Evolutionary conservation across 2,329 filamentous ascomycete species (phyloP), one percentile per base, ranked within the genome.

Genomic region (Cladosporium sp.): DNA sequence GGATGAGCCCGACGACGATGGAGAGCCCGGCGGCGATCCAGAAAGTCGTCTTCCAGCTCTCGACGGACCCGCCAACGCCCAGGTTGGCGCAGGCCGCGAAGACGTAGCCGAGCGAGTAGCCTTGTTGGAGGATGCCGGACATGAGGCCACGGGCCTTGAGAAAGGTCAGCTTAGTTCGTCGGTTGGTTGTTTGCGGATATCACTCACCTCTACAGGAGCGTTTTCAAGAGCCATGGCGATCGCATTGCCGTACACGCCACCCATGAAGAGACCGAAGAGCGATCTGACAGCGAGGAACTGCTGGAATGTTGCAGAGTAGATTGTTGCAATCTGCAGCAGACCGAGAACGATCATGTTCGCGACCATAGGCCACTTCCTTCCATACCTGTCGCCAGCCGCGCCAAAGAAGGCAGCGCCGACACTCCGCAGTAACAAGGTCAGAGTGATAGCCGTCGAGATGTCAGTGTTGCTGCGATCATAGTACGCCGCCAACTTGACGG

Each of bases 91-190:
- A 86, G 2, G 87, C 87, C 5, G 88, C 88, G 57, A 89, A 77
- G 38, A 93, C 82, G 63, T 92, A 92, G 32, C 88, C 88, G 58
- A 90, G 79, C 0, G 85, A 85, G 66, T 90, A 91, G 4, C 50
- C 89, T 68, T 90, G 87, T 63, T 93, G 89, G 14, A 92, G 72
- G 46, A 93, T 86, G 50, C 88, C 89, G 11, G 84, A 88, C 80
- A 93, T 87, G 35, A 93, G 74, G 60, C 89, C 89, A 66, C 88
- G 79, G 7, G 87, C 84, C 53, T 52, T 9, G 8, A 18, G 16
- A 18, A 18, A 18, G 16, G 16, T 18, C 16, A 18, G 16, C 16
- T 18, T 18, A 18, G 16, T 18, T 18, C 16, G 16, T 18, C 16
- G 16, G 16, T 18, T 18, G 16, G 16, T 18, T 18, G 16, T 18